phyloP scores from a whole-genome alignment of 768 basidiomycete species.

The Phlebiopsis flavidoalba region DNA sequence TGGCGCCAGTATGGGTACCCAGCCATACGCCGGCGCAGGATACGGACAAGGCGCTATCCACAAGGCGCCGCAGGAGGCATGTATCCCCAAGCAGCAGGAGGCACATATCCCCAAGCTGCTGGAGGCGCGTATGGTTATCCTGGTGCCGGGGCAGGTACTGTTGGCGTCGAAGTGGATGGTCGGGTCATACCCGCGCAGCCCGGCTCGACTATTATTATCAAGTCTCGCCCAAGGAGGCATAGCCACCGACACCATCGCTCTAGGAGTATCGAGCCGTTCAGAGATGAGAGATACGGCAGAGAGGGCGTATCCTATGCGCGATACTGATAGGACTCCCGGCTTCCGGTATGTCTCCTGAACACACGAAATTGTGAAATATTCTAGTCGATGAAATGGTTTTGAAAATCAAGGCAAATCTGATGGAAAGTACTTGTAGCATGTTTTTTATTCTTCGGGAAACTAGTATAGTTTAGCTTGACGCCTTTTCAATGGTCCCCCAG shows the following conservation, averaged over 20 bases:
- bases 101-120: background rate
- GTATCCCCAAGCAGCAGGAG: background rate
- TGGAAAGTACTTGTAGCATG: too few species aligned
- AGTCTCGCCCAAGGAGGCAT: slow-evolving; percentile 5
- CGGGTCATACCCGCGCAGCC: slow-evolving; percentile 12
- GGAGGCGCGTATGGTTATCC: slow-evolving; percentile 6
- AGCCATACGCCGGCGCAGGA: background rate
- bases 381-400: too few species aligned
- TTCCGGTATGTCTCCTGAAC: too few species aligned
- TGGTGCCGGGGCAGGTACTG: background rate
- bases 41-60: background rate
- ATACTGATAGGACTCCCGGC: background rate
- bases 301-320: background rate
- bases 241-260: background rate
- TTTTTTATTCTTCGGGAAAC: too few species aligned
- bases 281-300: background rate
- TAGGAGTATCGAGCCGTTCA: background rate
- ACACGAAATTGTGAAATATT: too few species aligned
- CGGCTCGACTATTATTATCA: slow-evolving; percentile 21
- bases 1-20: background rate
- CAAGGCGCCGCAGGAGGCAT: background rate
- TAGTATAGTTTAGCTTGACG: too few species aligned
- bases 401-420: too few species aligned
- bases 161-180: background rate
- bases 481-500: too few species aligned